Conservation (phyloP, 2,329 filamentous ascomycete genomes). For the Alternaria atra region DNA sequence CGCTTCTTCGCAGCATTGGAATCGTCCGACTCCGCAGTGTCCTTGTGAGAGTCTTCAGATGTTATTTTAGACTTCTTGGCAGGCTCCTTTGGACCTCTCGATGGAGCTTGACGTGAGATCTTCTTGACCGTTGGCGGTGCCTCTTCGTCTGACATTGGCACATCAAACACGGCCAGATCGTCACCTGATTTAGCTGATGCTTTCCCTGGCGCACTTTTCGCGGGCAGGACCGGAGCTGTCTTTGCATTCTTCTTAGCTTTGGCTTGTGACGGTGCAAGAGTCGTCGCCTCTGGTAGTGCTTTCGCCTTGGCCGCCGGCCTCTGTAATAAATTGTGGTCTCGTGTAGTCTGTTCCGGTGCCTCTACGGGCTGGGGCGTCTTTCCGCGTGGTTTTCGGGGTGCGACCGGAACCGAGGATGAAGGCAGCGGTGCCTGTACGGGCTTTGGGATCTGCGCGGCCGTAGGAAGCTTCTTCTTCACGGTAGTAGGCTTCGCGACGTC, state of each 20-base stretch:
- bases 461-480: constrained; percentile 14
- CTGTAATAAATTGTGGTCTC: constrained; percentile 5
- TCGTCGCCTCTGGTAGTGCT: constrained; percentile 23
- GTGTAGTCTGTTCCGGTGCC: constrained; percentile 4
- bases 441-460: constrained; percentile 9
- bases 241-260: constrained; percentile 19
- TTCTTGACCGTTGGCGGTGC: constrained; percentile 25
- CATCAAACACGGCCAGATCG: constrained; percentile 33
- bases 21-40: constrained; percentile 35
- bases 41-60: constrained; percentile 15
- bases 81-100: constrained; percentile 17
- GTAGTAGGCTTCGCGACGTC: constrained; percentile 14
- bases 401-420: constrained; percentile 1
- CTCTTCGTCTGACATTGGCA: constrained; percentile 41
- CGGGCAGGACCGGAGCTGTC: not conserved
- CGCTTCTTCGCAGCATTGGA: constrained; percentile 43
- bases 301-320: constrained; percentile 22
- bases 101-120: constrained; percentile 24
- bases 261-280: constrained; percentile 14
- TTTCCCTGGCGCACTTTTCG: constrained; percentile 16
- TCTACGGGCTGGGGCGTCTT: constrained; percentile 25
- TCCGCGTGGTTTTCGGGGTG: constrained; percentile 8
- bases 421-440: constrained; percentile 6
- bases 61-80: not conserved
- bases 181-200: constrained; percentile 8